Conservation (phyloP, 163 green algal species). For the Scenedesmus sp. region DNA sequence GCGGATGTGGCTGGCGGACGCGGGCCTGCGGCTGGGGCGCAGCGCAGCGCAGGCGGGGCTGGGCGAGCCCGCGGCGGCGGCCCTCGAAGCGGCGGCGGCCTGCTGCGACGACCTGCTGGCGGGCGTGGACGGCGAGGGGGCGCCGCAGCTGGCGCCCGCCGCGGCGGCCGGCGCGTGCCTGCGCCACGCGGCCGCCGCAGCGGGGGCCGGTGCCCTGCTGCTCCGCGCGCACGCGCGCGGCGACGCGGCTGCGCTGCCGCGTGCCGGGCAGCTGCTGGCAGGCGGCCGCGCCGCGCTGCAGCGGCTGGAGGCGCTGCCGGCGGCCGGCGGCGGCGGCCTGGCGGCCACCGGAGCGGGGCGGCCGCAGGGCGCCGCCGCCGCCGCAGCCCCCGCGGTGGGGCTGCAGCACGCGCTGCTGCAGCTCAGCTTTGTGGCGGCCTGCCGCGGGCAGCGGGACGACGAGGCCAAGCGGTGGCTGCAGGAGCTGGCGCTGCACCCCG, state of each 20-base stretch:
- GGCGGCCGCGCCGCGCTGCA: no score
- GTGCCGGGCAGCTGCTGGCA: no score
- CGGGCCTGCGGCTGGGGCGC: conserved; percentile 4
- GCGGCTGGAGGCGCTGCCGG: no score
- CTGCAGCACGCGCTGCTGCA: neutral
- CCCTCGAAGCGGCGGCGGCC: neutral
- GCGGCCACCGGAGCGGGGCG: no score
- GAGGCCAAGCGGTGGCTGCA: neutral
- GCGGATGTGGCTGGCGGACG: conserved; percentile 16
- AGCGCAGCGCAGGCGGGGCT: neutral
- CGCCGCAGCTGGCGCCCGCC: neutral
- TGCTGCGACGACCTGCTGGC: conserved; percentile 1
- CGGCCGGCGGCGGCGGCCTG: no score
- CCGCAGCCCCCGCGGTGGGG: neutral
- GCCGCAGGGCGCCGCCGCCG: neutral
- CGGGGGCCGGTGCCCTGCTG: no score
- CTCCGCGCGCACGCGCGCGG: no score
- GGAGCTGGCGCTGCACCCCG: neutral
- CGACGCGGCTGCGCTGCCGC: no score
- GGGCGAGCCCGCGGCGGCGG: neutral
- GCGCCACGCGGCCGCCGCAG: neutral
- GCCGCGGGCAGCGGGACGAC: neutral
- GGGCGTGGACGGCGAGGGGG: neutral
- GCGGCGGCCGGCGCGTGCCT: neutral
- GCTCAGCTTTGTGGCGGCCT: neutral